Evolutionary conservation across 169 alveolate genomes (phyloP), one percentile per base, ranked within the genome.

Genomic region (Babesia sp.): DNA sequence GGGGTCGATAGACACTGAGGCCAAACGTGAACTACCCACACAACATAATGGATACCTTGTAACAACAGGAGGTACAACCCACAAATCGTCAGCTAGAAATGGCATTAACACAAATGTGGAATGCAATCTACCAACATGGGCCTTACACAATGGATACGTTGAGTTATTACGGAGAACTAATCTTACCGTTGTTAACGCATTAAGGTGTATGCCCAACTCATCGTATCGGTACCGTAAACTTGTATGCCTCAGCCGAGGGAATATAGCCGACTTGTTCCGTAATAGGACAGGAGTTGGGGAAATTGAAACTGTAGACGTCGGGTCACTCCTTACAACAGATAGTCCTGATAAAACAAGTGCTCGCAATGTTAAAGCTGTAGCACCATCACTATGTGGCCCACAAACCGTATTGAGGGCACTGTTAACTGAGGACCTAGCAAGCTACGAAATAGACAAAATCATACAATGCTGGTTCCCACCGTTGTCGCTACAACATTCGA

Each of bases 371-470:
- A 34, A 61, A 14, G 37, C 42, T 26, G 33, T 42, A 3, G 11
- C 57, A 6, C 37, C 33, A 18, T 39, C 45, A 5, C 41, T 45
- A 16, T 24, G 36, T 4, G 71, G 71, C 11, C 56, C 71, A 3
- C 56, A 44, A 42, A 45, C 51, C 8, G 54, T 64, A 11, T 20
- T 64, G 61, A 34, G 59, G 53, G 74, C 74, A 22, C 39, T 79
- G 28, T 22, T 72, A 1, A 72, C 64, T 16, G 74, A 61, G 50
- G 83, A 79, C 48, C 66, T 79, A 28, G 74, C 75, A 6, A 46
- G 54, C n/a, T 75, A 59, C 53, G 87, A 79, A 24, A 79, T 79
- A 11, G 87, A 79, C 42, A 71, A 79, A 37, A 26, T 79, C 7
- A 41, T 79, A 1, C 37, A n/a, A n/a, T 9, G 41, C 9, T 69